Evolutionary conservation across 768 basidiomycete genomes (phyloP).

Genomic region (Tylopilus rubrobrunneus): DNA sequence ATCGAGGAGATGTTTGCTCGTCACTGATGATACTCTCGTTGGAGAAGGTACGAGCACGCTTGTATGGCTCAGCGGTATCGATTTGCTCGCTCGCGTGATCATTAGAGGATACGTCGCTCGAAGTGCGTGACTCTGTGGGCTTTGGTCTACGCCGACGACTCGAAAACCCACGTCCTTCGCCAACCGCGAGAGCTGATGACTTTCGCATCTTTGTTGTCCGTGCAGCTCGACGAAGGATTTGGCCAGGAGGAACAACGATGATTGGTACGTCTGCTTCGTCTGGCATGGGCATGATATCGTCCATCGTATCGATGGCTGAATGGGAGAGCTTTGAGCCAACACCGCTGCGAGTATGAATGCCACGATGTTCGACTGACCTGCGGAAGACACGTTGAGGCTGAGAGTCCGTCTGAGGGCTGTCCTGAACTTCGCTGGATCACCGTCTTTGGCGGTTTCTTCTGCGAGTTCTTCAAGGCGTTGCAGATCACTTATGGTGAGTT

Average conservation of each 20-base stretch:
- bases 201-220: slow-evolving; percentile 92
- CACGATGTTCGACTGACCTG: slow-evolving; percentile 54
- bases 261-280: slow-evolving; percentile 91
- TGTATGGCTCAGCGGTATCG: slow-evolving; percentile 42
- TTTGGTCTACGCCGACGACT: slow-evolving; percentile 28
- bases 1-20: slow-evolving; percentile 41
- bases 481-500: slow-evolving; percentile 90
- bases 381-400: slow-evolving; percentile 80
- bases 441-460: slow-evolving; percentile 80
- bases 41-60: slow-evolving; percentile 35
- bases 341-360: background rate
- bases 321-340: slow-evolving; percentile 21
- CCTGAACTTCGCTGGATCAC: slow-evolving; percentile 77
- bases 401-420: slow-evolving; percentile 80
- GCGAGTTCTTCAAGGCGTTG: slow-evolving; percentile 92
- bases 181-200: slow-evolving; percentile 67
- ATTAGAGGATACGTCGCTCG: slow-evolving; percentile 63
- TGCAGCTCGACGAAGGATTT: slow-evolving; percentile 86
- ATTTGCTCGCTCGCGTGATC: slow-evolving; percentile 57
- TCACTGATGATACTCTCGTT: slow-evolving; percentile 36
- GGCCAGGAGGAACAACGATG: slow-evolving; percentile 78
- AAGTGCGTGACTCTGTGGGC: slow-evolving; percentile 48
- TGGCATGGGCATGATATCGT: slow-evolving; percentile 59
- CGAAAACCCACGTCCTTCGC: slow-evolving; percentile 79
- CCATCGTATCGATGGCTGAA: slow-evolving; percentile 65